phyloP scores from a whole-genome alignment of 2,329 filamentous ascomycete species.

The Chaetomiaceae sp. region DNA sequence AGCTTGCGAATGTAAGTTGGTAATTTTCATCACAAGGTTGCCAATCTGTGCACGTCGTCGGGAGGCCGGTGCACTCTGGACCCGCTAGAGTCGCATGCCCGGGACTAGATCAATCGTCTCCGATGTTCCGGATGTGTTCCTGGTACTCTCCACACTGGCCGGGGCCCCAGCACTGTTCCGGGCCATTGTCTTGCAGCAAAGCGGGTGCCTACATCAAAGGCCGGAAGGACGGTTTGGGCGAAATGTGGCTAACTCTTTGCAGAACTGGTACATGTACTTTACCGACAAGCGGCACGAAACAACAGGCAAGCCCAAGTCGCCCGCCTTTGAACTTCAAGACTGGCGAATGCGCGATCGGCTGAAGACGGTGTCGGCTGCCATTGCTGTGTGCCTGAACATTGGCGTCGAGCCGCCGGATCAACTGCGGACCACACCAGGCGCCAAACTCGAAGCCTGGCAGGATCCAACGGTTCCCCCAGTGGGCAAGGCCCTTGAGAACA shows the following conservation, averaged over 20 bases:
- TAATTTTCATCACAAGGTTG: neutral
- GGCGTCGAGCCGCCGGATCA: slow-evolving; percentile 97
- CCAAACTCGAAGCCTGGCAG: slow-evolving; percentile 94
- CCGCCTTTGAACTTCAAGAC: slow-evolving; percentile 67
- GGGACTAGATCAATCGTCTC: neutral
- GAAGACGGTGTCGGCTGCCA: slow-evolving; percentile 92
- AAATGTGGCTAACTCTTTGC: slow-evolving; percentile 23
- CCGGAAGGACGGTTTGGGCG: neutral
- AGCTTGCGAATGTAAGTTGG: slow-evolving; percentile 68
- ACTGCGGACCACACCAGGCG: slow-evolving; percentile 88
- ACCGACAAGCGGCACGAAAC: slow-evolving; percentile 97
- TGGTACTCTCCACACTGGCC: neutral
- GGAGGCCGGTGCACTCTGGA: slow-evolving; percentile 1
- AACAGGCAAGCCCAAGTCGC: slow-evolving; percentile 76
- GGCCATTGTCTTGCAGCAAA: neutral
- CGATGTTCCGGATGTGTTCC: neutral
- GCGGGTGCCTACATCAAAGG: neutral
- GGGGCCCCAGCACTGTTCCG: neutral
- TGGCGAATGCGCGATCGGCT: slow-evolving; percentile 96
- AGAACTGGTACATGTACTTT: slow-evolving; percentile 99
- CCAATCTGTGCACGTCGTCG: neutral
- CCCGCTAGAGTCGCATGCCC: neutral
- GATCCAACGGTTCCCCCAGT: slow-evolving; percentile 79
- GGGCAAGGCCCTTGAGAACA: slow-evolving; percentile 85
- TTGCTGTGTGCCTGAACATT: slow-evolving; percentile 94